Percentiles rank a stretch among this genome's conserved stretches.
Conservation (phyloP, 1,284 basidiomycete genomes). For the Ustilago crameri region DNA sequence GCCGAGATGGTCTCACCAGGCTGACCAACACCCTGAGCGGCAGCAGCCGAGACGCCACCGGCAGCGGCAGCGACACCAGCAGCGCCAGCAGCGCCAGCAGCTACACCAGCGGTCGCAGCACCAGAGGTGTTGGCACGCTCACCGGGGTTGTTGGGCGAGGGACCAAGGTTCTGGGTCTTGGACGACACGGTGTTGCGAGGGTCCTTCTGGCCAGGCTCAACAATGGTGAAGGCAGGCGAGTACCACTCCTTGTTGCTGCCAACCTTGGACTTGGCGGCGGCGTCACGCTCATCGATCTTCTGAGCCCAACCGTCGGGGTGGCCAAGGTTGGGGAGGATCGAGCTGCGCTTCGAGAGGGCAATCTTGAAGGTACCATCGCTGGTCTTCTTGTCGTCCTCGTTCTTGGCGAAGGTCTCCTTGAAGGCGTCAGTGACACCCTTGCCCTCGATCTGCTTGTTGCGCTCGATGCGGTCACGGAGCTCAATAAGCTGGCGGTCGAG, state of each 20-base stretch:
- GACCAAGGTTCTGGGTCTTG: constrained; percentile 47
- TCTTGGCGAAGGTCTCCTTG: constrained; percentile 74
- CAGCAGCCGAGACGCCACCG: constrained; percentile 22
- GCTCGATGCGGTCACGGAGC: constrained; percentile 78
- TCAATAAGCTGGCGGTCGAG: constrained; percentile 85
- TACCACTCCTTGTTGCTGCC: constrained; percentile 74
- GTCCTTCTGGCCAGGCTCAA: constrained; percentile 44
- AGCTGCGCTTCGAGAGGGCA: constrained; percentile 61
- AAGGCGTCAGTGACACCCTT: constrained; percentile 70
- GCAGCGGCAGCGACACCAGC: constrained; percentile 13
- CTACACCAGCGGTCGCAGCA: constrained; percentile 15
- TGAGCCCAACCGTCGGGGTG: constrained; percentile 79
- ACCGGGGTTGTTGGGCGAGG: constrained; percentile 35
- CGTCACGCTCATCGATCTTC: constrained; percentile 74
- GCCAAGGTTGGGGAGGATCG: constrained; percentile 71
- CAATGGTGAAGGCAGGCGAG: constrained; percentile 74
- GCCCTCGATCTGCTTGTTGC: constrained; percentile 50
- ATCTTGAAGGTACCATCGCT: constrained; percentile 60
- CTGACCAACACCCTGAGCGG: constrained; percentile 35
- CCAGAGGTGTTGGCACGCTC: constrained; percentile 20
- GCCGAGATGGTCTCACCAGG: constrained; percentile 29
- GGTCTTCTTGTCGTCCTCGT: constrained; percentile 66
- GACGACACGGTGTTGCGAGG: constrained; percentile 44
- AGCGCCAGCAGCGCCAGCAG: constrained; percentile 13
- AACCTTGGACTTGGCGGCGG: constrained; percentile 68